Conservation (phyloP, 192 early-diverging fungal genomes). For the Lunasporangiospora selenospora region DNA sequence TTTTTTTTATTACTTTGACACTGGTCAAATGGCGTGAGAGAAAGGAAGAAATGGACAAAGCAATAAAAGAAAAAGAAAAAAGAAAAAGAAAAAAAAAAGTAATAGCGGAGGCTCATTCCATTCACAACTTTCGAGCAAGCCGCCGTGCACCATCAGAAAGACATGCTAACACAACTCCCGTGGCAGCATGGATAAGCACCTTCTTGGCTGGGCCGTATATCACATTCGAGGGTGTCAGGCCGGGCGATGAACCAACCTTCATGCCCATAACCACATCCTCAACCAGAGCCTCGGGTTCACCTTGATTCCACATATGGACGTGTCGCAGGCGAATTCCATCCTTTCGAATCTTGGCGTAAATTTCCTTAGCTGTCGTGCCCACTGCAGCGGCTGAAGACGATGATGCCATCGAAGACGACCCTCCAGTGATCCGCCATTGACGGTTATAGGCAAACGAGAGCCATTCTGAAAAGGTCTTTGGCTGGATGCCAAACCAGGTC, state of each 20-base stretch:
- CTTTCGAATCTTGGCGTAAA: slow-evolving; percentile 34
- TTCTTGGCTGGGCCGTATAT: slow-evolving; percentile 40
- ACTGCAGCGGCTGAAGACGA: too few relatives aligned
- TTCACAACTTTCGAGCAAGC: slow-evolving; percentile 22
- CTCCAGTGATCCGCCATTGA: too few relatives aligned
- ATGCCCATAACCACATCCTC: slow-evolving; percentile 16
- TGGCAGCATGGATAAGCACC: slow-evolving; percentile 19
- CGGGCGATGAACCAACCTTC: not conserved
- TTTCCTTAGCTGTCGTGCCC: slow-evolving; percentile 24
- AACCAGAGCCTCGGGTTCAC: slow-evolving; percentile 12
- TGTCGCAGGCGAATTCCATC: slow-evolving; percentile 22
- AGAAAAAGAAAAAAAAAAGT: not conserved
- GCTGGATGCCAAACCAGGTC: slow-evolving; percentile 31
- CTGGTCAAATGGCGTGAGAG: not conserved
- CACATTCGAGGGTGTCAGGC: slow-evolving; percentile 15
- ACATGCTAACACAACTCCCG: slow-evolving; percentile 27
- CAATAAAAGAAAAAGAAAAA: not conserved
- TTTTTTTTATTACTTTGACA: too few relatives aligned
- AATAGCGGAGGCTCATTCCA: not conserved
- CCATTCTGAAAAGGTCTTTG: slow-evolving; percentile 13
- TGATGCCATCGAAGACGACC: too few relatives aligned
- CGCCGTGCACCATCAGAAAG: slow-evolving; percentile 25
- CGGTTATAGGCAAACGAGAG: slow-evolving; percentile 32
- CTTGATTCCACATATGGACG: not conserved
- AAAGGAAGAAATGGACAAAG: not conserved